Conservation (phyloP, 768 basidiomycete species). For the Amyloporia xantha region DNA sequence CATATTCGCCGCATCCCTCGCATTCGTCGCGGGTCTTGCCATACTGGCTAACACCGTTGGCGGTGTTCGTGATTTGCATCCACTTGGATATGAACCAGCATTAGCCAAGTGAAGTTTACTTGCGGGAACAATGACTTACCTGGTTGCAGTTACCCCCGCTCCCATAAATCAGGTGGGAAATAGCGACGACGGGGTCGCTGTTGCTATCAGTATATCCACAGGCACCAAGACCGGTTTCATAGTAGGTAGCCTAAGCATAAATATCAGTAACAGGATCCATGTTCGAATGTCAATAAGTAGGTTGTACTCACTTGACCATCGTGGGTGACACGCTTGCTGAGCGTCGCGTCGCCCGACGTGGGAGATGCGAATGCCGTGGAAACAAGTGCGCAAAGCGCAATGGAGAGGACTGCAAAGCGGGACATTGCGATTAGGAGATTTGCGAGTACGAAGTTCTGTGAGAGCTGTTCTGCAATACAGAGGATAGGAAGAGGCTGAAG, state of each 20-base stretch:
- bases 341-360: slow-evolving; percentile 30
- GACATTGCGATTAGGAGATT: slow-evolving; percentile 20
- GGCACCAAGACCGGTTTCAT: slow-evolving; percentile 50
- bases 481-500: too few relatives aligned
- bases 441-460: not conserved
- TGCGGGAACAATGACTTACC: slow-evolving; percentile 47
- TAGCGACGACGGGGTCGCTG: slow-evolving; percentile 54
- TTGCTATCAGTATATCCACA: slow-evolving; percentile 48
- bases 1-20: slow-evolving; percentile 40
- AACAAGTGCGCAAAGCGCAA: slow-evolving; percentile 36
- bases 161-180: slow-evolving; percentile 48
- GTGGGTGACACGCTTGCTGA: slow-evolving; percentile 43
- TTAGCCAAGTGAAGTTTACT: too few relatives aligned
- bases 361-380: slow-evolving; percentile 40
- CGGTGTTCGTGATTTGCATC: slow-evolving; percentile 54
- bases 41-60: slow-evolving; percentile 42
- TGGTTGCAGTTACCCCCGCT: too few relatives aligned
- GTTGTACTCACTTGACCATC: not conserved
- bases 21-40: slow-evolving; percentile 55
- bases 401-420: slow-evolving; percentile 29
- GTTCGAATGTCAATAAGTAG: not conserved
- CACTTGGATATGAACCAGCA: slow-evolving; percentile 31
- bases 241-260: slow-evolving; percentile 56
- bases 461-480: not conserved
- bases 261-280: not conserved